These are phyloP conservation scores for Circinella umbellata DNA, from an alignment of 371 early-diverging fungal genomes.

Conservation along the genomic window DNA sequence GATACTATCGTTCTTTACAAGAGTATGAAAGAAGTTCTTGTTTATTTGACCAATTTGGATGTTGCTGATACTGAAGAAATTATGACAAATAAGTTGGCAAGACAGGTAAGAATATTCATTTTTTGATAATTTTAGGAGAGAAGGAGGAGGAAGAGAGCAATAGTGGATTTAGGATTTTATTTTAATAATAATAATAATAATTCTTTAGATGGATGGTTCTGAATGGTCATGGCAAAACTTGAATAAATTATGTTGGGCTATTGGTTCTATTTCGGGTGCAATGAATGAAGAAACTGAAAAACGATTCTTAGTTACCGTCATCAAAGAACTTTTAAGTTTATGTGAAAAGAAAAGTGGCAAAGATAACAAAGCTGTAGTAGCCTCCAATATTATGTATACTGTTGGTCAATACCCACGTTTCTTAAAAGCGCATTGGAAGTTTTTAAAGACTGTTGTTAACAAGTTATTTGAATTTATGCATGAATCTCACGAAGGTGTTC, in stretches of 20 bases:
- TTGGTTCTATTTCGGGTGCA: constrained; percentile 98
- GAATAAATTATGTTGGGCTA: constrained; percentile 99
- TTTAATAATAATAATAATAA: not conserved
- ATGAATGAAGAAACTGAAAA: constrained; percentile 97
- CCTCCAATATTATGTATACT: constrained; percentile 99
- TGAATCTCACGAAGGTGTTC: constrained; percentile 99
- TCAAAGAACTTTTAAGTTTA: constrained; percentile 95
- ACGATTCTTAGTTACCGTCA: constrained; percentile 96
- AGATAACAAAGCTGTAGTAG: constrained; percentile 99
- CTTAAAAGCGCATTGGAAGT: constrained; percentile 98
- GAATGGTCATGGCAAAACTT: constrained; percentile 98
- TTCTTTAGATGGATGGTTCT: constrained; percentile 79
- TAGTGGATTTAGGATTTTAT: no score
- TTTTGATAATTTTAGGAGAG: not conserved
- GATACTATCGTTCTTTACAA: constrained; percentile 98
- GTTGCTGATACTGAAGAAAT: constrained; percentile 91
- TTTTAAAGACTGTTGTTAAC: constrained; percentile 99
- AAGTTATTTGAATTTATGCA: constrained; percentile 99
- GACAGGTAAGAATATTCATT: constrained; percentile 68
- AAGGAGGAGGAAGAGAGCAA: no score
- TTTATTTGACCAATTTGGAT: constrained; percentile 96
- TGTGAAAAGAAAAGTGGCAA: constrained; percentile 96
- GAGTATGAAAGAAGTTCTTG: constrained; percentile 97
- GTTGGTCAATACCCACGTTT: constrained; percentile 99
- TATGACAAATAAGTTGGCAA: constrained; percentile 89